Percentiles rank a stretch among this genome's conserved stretches.
These are phyloP conservation scores for Phanerodontia chrysosporium DNA, from an alignment of 768 basidiomycete species.

Conservation along the genomic window DNA sequence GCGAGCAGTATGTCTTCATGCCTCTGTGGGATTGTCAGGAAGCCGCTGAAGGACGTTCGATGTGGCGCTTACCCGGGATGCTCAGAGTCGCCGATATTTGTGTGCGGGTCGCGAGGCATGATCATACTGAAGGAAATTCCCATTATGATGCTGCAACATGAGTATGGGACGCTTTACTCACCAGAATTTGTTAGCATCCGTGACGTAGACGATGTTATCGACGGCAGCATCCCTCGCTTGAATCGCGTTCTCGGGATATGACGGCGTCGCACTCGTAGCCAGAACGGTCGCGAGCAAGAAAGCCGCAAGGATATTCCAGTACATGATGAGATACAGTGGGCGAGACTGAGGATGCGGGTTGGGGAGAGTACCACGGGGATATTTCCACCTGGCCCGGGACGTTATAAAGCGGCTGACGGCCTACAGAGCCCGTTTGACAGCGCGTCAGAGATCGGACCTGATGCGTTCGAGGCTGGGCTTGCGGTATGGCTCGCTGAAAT, in stretches of 20 bases:
- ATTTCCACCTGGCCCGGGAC: background rate
- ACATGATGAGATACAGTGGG: background rate
- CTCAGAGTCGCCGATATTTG: conserved; percentile 54
- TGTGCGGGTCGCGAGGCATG: conserved; percentile 38
- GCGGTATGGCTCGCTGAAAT: background rate
- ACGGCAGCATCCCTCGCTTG: conserved; percentile 13
- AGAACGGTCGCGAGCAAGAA: conserved; percentile 5
- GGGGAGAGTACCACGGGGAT: background rate
- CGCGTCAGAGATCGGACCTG: background rate
- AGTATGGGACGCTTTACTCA: conserved; percentile 21
- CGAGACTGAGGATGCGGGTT: background rate
- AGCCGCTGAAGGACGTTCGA: background rate
- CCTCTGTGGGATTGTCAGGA: conserved; percentile 23
- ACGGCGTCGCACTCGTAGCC: conserved; percentile 5
- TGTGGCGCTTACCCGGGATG: conserved; percentile 36
- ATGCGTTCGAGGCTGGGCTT: background rate
- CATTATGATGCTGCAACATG: background rate
- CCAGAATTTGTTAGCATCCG: conserved; percentile 40
- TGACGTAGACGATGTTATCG: conserved; percentile 52
- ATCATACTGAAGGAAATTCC: conserved; percentile 9
- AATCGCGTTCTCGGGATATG: conserved; percentile 7
- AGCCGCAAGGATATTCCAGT: conserved; percentile 3
- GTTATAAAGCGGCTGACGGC: background rate
- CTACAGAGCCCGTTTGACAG: background rate
- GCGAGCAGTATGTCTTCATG: conserved; percentile 51